A percentile compares a stretch with the other conserved stretches of the same genome.
Conservation (phyloP, 2,329 filamentous ascomycete species). For the Biscogniauxia sp. region DNA sequence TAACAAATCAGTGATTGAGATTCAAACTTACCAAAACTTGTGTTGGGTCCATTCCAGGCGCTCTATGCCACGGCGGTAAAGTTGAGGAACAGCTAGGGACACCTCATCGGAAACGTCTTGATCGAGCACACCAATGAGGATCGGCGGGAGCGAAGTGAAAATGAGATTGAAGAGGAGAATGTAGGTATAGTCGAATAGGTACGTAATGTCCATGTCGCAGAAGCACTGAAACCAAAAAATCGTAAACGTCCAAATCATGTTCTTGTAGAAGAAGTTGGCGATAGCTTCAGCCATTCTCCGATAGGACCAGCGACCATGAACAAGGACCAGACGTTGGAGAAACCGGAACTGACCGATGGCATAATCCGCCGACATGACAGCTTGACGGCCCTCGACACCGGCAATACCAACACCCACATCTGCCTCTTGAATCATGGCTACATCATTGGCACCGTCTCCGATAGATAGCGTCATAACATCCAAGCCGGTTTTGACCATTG, state of each 20-base stretch:
- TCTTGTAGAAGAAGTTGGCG: slow-evolving; percentile 99
- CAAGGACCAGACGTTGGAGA: slow-evolving; percentile 78
- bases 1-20: not conserved
- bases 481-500: slow-evolving; percentile 90
- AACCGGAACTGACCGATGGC: slow-evolving; percentile 93
- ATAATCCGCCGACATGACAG: slow-evolving; percentile 95
- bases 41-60: slow-evolving; percentile 91
- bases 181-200: slow-evolving; percentile 97
- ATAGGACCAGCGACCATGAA: slow-evolving; percentile 97
- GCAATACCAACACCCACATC: slow-evolving; percentile 96
- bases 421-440: slow-evolving; percentile 96
- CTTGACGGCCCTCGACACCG: slow-evolving; percentile 87
- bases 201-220: slow-evolving; percentile 93
- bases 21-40: slow-evolving; percentile 82
- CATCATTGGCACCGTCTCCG: slow-evolving; percentile 92
- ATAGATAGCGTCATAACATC: slow-evolving; percentile 96
- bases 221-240: slow-evolving; percentile 98
- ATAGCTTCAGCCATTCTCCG: slow-evolving; percentile 87
- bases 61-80: slow-evolving; percentile 94
- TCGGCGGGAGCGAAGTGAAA: slow-evolving; percentile 92
- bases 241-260: slow-evolving; percentile 94
- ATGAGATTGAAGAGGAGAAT: slow-evolving; percentile 95
- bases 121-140: slow-evolving; percentile 93
- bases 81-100: slow-evolving; percentile 88
- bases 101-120: slow-evolving; percentile 95